Evolutionary conservation across 176 grass and related monocot genomes (phyloP), one percentile per base, ranked within the genome.

Genomic region (Eleusine coracana): DNA sequence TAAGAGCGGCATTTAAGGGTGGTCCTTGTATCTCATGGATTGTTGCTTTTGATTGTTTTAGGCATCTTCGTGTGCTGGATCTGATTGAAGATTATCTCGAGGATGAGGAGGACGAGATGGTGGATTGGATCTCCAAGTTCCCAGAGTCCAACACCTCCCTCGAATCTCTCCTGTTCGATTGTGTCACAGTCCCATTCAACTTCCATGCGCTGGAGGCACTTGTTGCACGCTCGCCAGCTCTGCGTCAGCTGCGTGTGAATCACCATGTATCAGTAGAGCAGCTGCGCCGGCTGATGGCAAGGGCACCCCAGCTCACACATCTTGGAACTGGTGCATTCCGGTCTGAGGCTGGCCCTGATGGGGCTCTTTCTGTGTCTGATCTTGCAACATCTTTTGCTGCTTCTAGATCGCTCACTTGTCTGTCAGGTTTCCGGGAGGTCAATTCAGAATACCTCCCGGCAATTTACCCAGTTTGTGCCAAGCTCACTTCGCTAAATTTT

Each of bases 41-140:
- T 46, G 42, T 10, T 10, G 11, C 29, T 61, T 66, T 65, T 89
- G 28, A 49, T 72, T 86, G 21, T 84, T 68, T 70, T 64, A 97
- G 96, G 85, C 73, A 93, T 66, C 90, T 98, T 12, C 86, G 89
- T 2, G 87, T 91, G 42, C 86, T 98, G 77, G 92, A 98, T 92
- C 90, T 98, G 72, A 92, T 87, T 69, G 96, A 98, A 81, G 90
- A 92, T 60, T 84, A 85, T 38, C 25, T 98, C 4, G 92, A 90
- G 13, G 96, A 95, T 17, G 94, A 94, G 37, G 91, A 97, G 6
- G 88, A 77, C 0, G 91, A 92, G 80, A 61, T 83, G 39, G 87
- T 86, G 56, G 94, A 94, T 73, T 98, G 96, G 96, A 92, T 98
- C 87, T 94, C 92, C 29, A 92, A 85, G 80, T 98, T 98, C 65